phyloP scores from a whole-genome alignment of 495 filamentous ascomycete genomes.

The Aspergillus diversus region DNA sequence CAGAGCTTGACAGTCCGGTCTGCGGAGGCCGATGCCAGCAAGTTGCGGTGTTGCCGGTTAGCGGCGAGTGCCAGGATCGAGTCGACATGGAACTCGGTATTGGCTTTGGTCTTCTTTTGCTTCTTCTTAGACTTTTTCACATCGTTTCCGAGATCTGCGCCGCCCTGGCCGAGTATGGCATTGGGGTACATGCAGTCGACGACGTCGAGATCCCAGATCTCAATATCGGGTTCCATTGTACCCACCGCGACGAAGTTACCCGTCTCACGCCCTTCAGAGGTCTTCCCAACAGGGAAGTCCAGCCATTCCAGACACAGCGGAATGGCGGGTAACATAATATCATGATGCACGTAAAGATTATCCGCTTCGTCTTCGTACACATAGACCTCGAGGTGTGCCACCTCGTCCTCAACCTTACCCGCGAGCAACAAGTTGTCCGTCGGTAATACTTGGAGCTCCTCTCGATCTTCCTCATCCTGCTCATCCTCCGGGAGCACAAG shows the following conservation, averaged over 20 bases:
- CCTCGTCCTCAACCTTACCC: constrained; percentile 93
- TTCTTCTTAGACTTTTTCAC: constrained; percentile 78
- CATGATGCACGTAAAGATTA: constrained; percentile 98
- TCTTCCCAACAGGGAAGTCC: constrained; percentile 79
- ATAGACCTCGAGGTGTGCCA: constrained; percentile 95
- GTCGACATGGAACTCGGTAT: constrained; percentile 92
- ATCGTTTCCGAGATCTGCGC: constrained; percentile 52
- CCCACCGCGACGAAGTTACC: constrained; percentile 94
- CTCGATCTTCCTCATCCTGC: constrained; percentile 79
- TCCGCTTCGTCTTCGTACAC: constrained; percentile 93
- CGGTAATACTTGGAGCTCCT: constrained; percentile 89
- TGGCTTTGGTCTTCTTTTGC: constrained; percentile 78
- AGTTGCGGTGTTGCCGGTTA: constrained; percentile 89
- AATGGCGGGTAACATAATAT: constrained; percentile 98
- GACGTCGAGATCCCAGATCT: constrained; percentile 95
- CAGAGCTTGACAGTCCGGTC: constrained; percentile 97
- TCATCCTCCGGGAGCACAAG: constrained; percentile 79
- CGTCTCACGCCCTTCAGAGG: constrained; percentile 51
- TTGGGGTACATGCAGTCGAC: constrained; percentile 98
- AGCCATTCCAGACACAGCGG: constrained; percentile 96
- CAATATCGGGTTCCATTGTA: constrained; percentile 97
- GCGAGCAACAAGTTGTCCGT: constrained; percentile 92
- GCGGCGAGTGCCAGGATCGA: constrained; percentile 87
- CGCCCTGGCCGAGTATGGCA: constrained; percentile 88
- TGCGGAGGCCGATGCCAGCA: constrained; percentile 94